Percentiles rank a stretch among this genome's conserved stretches.
phyloP scores from a whole-genome alignment of 148 eudicot genomes.

The Gaultheria prostrata region DNA sequence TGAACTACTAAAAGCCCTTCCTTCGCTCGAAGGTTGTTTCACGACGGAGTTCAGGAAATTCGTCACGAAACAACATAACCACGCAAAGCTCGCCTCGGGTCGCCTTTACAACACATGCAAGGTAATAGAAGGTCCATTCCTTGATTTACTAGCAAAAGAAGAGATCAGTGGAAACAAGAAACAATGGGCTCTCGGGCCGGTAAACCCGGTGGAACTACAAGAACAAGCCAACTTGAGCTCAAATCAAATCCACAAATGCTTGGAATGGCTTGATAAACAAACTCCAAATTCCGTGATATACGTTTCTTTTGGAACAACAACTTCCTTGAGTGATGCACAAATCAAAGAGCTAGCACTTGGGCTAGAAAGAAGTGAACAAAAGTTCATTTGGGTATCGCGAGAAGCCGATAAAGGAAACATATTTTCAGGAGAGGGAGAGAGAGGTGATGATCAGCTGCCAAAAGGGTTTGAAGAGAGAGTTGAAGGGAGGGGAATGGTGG shows the following conservation, averaged over 20 bases:
- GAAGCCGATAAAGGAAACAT: constrained; percentile 21
- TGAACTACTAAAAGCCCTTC: constrained; percentile 1
- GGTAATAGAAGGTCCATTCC: constrained; percentile 12
- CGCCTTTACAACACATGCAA: constrained; percentile 21
- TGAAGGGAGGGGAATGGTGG: constrained; percentile 17
- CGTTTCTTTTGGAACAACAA: constrained; percentile 23
- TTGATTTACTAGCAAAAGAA: constrained; percentile 20
- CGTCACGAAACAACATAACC: not conserved
- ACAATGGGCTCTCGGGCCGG: constrained; percentile 27
- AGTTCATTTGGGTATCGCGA: constrained; percentile 22
- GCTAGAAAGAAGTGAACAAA: constrained; percentile 16
- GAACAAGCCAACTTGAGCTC: too few relatives aligned
- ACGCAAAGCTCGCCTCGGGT: constrained; percentile 15
- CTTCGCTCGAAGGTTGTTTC: constrained; percentile 24
- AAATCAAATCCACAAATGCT: not conserved
- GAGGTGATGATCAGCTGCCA: constrained; percentile 8
- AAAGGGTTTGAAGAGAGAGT: constrained; percentile 20
- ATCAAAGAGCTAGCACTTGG: constrained; percentile 16
- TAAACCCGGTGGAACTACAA: constrained; percentile 8
- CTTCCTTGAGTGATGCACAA: constrained; percentile 12
- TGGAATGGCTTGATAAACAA: constrained; percentile 21
- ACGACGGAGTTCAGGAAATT: constrained; percentile 14
- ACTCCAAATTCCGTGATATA: constrained; percentile 15
- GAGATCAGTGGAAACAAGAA: constrained; percentile 16
- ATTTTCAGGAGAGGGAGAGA: constrained; percentile 8